Conservation (phyloP, 2,329 filamentous ascomycete genomes). For the Aspergillus jensenii region DNA sequence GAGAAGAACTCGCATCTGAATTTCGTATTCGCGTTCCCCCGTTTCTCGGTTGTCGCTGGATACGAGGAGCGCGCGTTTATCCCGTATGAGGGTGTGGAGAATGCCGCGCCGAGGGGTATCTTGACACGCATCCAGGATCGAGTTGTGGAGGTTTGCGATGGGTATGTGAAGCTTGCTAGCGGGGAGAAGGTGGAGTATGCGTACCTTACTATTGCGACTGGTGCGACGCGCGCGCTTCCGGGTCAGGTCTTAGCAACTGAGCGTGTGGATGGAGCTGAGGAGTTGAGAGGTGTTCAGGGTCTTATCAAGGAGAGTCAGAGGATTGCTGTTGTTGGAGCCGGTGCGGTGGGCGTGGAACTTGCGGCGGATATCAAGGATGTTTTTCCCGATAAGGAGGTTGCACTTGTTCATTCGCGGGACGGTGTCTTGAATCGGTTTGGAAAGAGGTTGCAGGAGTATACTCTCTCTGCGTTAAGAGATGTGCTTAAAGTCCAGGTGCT, state of each 20-base stretch:
- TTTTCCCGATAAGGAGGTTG: constrained; percentile 7
- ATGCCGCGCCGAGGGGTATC: neutral
- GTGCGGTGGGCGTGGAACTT: constrained; percentile 8
- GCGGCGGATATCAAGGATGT: constrained; percentile 6
- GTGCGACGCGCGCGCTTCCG: neutral
- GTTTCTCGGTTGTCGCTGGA: neutral
- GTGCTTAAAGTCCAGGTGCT: constrained; percentile 52
- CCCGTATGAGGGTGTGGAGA: constrained; percentile 2
- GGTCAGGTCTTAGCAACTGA: too few species aligned
- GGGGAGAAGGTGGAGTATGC: constrained; percentile 1
- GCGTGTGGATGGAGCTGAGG: too few species aligned
- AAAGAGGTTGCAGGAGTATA: constrained; percentile 37
- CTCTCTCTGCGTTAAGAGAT: constrained; percentile 41
- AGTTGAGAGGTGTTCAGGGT: neutral
- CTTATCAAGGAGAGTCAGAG: neutral
- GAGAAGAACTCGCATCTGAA: constrained; percentile 12
- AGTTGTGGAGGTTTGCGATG: neutral
- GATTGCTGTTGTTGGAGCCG: constrained; percentile 10
- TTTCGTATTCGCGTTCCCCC: neutral
- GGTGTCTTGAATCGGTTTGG: constrained; percentile 56
- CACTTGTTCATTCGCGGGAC: constrained; percentile 43
- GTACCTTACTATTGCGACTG: constrained; percentile 7
- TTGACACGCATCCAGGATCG: neutral
- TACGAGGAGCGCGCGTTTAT: constrained; percentile 10
- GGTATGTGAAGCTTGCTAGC: neutral